Evolutionary conservation across 1,139 yeast species (phyloP), one percentile per base, ranked within the genome.

Genomic region (Taphrina wiesneri): DNA sequence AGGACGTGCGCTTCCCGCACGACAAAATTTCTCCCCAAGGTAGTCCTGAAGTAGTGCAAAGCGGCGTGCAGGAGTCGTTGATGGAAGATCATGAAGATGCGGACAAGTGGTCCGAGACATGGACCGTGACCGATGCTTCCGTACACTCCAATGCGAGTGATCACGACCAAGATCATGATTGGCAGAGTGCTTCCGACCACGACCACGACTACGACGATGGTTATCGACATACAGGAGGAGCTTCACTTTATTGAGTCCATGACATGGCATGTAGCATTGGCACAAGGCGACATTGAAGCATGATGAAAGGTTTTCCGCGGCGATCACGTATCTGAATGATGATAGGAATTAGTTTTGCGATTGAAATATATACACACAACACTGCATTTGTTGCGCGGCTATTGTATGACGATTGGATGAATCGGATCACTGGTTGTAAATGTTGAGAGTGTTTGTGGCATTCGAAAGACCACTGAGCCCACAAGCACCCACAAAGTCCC

Each of bases 81-180:
- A n/a, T n/a, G 43, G 43, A 3, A 1, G 43, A 3, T 7, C 19
- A 39, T n/a, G 51, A 3, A 11, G 54, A 49, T 17, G 26, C 21
- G 2, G 56, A 52, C 19, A 7, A 6, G 5, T 54, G 59, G 59
- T 39, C 59, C 11, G 59, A 54, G 32, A 54, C 47, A 11, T 54
- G 59, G 59, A 54, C 59, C 21, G 39, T 39, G 23, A 54, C 47
- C 2, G 59, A 54, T 13, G 57, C 39, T 23, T 51, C 56, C 2
- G 39, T 28, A 15, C 56, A 30, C 25, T 51, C 56, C 23, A 39
- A 51, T 23, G 21, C 30, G 17, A 41, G n/a, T 41, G 46, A 41
- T n/a, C 17, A 19, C 46, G 28, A 41, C 17, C 23, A n/a, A n/a
- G 46, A 41, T 19, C n/a, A 11, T 11, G 46, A 41, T 13, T 41